phyloP scores from a whole-genome alignment of 2,329 filamentous ascomycete species.

The Trichophyton rubrum region DNA sequence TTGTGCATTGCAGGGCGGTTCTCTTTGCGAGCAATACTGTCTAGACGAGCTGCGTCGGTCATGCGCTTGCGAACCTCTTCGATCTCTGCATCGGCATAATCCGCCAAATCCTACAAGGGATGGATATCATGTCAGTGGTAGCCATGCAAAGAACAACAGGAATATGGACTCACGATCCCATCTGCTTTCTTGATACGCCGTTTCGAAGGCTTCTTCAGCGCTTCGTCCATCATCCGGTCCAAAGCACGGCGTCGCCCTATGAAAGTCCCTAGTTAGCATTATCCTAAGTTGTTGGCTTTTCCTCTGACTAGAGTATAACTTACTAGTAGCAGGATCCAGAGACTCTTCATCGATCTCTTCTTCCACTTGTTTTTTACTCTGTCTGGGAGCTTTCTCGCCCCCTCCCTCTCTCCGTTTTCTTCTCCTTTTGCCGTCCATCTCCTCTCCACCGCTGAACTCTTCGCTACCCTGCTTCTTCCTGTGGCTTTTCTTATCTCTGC shows the following conservation, averaged over 20 bases:
- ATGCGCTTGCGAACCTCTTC: constrained; percentile 77
- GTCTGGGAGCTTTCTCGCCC: constrained; percentile 30
- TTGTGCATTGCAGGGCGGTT: constrained; percentile 81
- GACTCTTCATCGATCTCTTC: constrained; percentile 60
- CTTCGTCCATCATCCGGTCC: constrained; percentile 75
- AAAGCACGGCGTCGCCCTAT: constrained; percentile 63
- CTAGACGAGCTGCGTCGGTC: constrained; percentile 76
- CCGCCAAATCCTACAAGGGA: constrained; percentile 61
- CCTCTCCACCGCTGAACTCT: constrained; percentile 39
- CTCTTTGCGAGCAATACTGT: constrained; percentile 67
- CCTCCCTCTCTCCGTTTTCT: constrained; percentile 34
- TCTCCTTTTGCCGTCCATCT: constrained; percentile 42
- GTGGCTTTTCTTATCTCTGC: constrained; percentile 51
- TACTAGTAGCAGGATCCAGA: constrained; percentile 71
- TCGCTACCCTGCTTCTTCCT: constrained; percentile 54
- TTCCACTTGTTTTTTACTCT: constrained; percentile 42
- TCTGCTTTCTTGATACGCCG: constrained; percentile 64
- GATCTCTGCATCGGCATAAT: constrained; percentile 80
- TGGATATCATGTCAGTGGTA: constrained; percentile 19
- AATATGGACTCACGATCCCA: constrained; percentile 57
- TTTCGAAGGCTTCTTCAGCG: constrained; percentile 67
- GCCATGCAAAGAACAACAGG: background rate
- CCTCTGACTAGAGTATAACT: constrained; percentile 22
- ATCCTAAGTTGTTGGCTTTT: background rate
- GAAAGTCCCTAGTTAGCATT: background rate